Evolutionary conservation across 306 rosid species (phyloP).

Genomic region (Lathyrus tuberosus): DNA sequence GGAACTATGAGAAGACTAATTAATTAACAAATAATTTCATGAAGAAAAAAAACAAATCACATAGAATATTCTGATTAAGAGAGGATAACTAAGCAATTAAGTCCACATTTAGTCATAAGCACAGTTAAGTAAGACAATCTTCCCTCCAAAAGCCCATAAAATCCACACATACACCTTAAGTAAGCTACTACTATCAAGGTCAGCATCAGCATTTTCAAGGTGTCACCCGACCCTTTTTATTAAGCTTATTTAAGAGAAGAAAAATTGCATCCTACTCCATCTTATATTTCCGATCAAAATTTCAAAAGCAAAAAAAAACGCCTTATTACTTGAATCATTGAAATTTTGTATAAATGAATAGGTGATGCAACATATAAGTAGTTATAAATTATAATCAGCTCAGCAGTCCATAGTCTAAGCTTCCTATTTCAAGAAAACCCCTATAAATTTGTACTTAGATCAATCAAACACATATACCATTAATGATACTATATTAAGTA

Average conservation of each 20-base stretch:
- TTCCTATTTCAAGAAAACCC: conserved; percentile 36
- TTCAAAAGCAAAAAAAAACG: background rate
- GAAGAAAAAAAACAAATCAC: background rate
- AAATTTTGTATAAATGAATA: conserved; percentile 16
- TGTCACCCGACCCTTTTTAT: background rate
- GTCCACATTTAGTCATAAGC: conserved; percentile 25
- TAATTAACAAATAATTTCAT: conserved; percentile 7
- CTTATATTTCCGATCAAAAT: background rate
- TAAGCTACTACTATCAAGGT: conserved; percentile 20
- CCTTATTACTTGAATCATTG: conserved; percentile 17
- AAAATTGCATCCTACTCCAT: background rate
- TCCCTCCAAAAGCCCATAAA: conserved; percentile 23
- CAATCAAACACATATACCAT: background rate
- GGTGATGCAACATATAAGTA: conserved; percentile 20
- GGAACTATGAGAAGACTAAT: conserved; percentile 6
- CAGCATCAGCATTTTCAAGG: conserved; percentile 37
- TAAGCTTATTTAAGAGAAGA: background rate
- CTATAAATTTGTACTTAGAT: conserved; percentile 24
- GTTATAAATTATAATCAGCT: background rate
- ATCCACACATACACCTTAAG: background rate
- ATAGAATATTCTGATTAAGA: conserved; percentile 14
- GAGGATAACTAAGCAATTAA: conserved; percentile 7
- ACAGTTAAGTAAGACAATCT: background rate
- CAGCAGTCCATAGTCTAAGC: conserved; percentile 17
- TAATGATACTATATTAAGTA: background rate